Base-by-base conservation (phyloP, 139 green algal species). In the Micromonas commoda region DNA sequence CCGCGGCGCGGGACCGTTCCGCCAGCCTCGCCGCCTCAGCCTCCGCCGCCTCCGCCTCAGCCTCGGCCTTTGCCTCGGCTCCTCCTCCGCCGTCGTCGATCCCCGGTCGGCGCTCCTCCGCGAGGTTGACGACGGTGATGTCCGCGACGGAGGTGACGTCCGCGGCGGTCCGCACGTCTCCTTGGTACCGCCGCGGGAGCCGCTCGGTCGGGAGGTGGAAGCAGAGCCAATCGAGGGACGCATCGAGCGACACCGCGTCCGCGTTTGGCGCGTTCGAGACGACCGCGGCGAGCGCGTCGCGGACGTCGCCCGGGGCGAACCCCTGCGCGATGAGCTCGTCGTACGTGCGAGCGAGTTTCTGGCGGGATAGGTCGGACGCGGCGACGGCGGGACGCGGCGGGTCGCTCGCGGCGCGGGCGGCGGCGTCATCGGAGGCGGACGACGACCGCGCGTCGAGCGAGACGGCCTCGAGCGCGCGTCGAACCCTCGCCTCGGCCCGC, bases 151-250 rank as follows among this genome's bases (percentile, higher is more conserved):
- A 9, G 45, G 45, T 9, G 45, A 57, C 9, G 9, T 9, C 45
- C 9, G 45, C 45, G 9, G 45, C 45, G 45, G 64, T 39, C 26
- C 64, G 64, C 33, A 51, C 64, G 4, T 3, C 64, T 13, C 26
- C 33, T 33, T 39, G 64, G 67, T 90, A 91, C 0, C 81, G 71
- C 24, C 76, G 53, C 24, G 90, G 91, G 72, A 96, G 82, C 51
- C 91, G 76, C 0, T 51, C 64, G 1, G 84, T 60, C 3, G 86
- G 79, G 24, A 94, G 67, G 76, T 92, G 73, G 1, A 94, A 76
- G 78, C 90, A 92, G 6, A 96, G 86, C 91, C 91, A 95, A 68
- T 95, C 89, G 35, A 94, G 78, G 0, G 78, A 82, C 28, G 31
- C 5, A 31, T n/a, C 2, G n/a, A 24, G 54, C 54, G 54, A 24